phyloP scores from a whole-genome alignment of 257 asterid species.

The Catharanthus roseus region DNA sequence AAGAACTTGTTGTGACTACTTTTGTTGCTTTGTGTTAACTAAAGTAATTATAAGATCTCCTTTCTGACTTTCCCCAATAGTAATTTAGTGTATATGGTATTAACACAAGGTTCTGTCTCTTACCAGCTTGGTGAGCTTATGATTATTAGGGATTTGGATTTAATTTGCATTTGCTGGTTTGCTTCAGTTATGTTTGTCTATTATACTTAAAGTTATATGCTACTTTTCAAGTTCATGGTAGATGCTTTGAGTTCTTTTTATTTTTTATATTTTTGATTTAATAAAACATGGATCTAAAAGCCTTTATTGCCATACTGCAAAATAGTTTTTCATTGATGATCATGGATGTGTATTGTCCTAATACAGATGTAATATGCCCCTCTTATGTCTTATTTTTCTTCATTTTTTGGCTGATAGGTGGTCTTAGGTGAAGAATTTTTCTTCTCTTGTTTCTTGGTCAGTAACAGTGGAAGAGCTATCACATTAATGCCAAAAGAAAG shows the following conservation, averaged over 20 bases:
- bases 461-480: neutral
- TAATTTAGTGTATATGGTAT: neutral
- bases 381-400: neutral
- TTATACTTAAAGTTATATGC: neutral
- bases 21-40: constrained; percentile 3
- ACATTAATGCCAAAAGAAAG: neutral
- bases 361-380: neutral
- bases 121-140: neutral
- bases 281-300: neutral
- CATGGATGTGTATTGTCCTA: neutral
- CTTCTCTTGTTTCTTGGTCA: neutral
- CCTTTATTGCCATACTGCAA: neutral
- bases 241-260: too few relatives aligned
- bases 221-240: neutral
- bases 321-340: neutral
- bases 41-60: neutral
- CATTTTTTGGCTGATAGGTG: neutral
- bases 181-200: neutral
- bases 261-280: too few relatives aligned
- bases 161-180: neutral
- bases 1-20: constrained; percentile 26
- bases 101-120: neutral
- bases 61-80: neutral
- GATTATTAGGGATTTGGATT: neutral
- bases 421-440: neutral